These are phyloP conservation scores for Castanea mollissima DNA, from an alignment of 306 rosid genomes.

Conservation along the genomic window DNA sequence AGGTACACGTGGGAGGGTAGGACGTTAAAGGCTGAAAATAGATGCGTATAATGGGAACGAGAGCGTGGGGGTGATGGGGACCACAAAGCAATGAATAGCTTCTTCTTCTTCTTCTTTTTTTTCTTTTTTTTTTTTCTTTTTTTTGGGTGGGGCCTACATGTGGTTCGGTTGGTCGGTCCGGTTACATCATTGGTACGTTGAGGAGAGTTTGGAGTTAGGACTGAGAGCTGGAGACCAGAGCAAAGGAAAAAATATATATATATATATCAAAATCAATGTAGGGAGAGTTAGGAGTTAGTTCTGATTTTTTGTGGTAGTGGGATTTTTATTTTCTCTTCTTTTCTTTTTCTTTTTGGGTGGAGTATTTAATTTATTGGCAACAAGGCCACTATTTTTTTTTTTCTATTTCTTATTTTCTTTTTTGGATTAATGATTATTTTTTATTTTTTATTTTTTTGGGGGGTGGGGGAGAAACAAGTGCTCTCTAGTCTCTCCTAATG, in stretches of 20 bases:
- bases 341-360: not conserved
- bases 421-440: not conserved
- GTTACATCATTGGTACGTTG: slow-evolving; percentile 23
- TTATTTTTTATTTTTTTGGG: no score
- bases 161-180: slow-evolving; percentile 42
- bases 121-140: not conserved
- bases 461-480: no score
- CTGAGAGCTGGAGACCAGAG: no score
- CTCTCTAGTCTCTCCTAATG: no score
- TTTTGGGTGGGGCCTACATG: slow-evolving; percentile 17
- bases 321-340: not conserved
- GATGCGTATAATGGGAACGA: slow-evolving; percentile 43
- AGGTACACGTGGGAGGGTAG: slow-evolving; percentile 44
- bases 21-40: not conserved
- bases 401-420: not conserved
- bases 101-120: no score
- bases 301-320: no score
- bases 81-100: slow-evolving; percentile 27
- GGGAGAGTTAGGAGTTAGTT: no score
- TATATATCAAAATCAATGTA: no score
- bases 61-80: slow-evolving; percentile 61
- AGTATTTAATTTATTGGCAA: not conserved
- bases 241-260: no score
- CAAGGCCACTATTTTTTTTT: not conserved
- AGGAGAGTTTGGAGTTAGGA: not conserved